These are phyloP conservation scores for Phlyctochytrium arcticum DNA, from an alignment of 192 early-diverging fungal species.

Conservation along the genomic window DNA sequence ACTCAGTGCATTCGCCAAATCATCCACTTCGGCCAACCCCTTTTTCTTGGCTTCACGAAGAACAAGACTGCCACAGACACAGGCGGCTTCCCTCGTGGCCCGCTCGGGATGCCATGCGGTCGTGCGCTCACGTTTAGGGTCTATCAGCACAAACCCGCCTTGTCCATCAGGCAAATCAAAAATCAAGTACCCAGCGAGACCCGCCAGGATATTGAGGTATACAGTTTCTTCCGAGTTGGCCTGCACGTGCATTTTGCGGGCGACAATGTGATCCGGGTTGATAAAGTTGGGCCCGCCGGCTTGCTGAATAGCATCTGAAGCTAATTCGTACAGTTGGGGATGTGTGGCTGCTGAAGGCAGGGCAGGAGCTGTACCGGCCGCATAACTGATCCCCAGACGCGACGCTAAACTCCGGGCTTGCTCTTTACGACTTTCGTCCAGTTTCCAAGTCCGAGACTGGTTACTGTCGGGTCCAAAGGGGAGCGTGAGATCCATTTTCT, in stretches of 20 bases:
- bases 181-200: slow-evolving; percentile 16
- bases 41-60: slow-evolving; percentile 19
- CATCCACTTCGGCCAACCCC: slow-evolving; percentile 17
- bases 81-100: slow-evolving; percentile 18
- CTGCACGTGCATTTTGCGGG: slow-evolving; percentile 6
- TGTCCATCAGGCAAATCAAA: slow-evolving; percentile 21
- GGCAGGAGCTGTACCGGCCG: background rate
- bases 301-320: background rate
- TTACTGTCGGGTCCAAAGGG: slow-evolving; percentile 19
- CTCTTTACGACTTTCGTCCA: slow-evolving; percentile 9
- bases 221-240: slow-evolving; percentile 4
- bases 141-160: slow-evolving; percentile 22
- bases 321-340: slow-evolving; percentile 10
- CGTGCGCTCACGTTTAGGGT: slow-evolving; percentile 19
- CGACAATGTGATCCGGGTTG: slow-evolving; percentile 19
- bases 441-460: slow-evolving; percentile 11
- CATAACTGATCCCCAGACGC: slow-evolving; percentile 14
- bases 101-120: slow-evolving; percentile 23
- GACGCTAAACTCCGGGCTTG: slow-evolving; percentile 15
- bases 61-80: slow-evolving; percentile 20
- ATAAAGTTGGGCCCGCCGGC: slow-evolving; percentile 14
- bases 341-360: slow-evolving; percentile 9
- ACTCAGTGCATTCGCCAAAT: slow-evolving; percentile 19
- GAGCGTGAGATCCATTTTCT: slow-evolving; percentile 24
- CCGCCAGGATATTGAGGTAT: slow-evolving; percentile 15